These are phyloP conservation scores for Puya raimondii DNA, from an alignment of 176 grass and related monocot species.

Conservation along the genomic window DNA sequence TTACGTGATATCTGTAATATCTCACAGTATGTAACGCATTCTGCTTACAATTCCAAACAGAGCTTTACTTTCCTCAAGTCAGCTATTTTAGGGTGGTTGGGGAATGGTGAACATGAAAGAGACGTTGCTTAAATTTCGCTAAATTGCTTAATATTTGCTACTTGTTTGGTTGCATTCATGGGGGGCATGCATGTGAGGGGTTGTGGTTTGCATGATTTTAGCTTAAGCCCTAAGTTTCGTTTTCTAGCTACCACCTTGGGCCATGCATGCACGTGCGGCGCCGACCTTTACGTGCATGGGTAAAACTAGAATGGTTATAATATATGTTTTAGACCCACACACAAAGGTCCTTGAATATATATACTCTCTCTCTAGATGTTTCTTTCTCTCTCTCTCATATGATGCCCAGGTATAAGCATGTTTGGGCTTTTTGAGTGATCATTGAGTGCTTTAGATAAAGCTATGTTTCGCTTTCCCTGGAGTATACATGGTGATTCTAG, in stretches of 20 bases:
- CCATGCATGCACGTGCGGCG: background rate
- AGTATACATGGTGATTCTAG: too few species aligned
- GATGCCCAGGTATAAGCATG: too few species aligned
- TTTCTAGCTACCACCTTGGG: background rate
- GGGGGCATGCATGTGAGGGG: background rate
- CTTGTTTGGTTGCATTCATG: background rate
- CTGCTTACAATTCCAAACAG: background rate
- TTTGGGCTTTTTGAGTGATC: too few species aligned
- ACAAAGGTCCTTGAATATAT: too few species aligned
- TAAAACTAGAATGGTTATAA: background rate
- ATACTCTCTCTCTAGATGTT: too few species aligned
- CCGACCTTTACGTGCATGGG: conserved; percentile 3
- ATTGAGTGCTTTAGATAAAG: too few species aligned
- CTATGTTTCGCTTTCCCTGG: too few species aligned
- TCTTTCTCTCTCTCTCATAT: too few species aligned
- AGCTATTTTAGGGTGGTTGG: background rate
- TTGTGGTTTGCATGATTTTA: background rate
- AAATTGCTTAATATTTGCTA: background rate
- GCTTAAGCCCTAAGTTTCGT: background rate
- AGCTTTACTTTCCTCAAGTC: too few species aligned
- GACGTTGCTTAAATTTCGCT: background rate
- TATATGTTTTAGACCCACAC: too few species aligned
- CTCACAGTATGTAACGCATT: background rate
- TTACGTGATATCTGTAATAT: too few species aligned
- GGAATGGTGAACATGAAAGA: background rate